These are phyloP conservation scores for Trichosporon sp. DNA, from an alignment of 1,284 basidiomycete genomes.

Conservation along the genomic window DNA sequence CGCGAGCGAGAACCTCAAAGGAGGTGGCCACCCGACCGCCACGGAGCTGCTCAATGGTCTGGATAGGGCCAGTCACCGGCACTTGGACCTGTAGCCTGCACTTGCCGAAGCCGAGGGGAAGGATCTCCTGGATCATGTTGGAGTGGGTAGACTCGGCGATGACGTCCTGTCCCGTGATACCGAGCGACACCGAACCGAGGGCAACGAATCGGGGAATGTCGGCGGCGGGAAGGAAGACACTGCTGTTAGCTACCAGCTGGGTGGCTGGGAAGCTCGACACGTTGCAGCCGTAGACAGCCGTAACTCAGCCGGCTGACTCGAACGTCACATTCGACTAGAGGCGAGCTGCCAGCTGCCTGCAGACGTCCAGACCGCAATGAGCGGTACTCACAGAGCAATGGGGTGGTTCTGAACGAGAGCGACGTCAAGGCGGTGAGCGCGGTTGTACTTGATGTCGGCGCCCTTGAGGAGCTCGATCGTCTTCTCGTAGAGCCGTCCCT, in stretches of 20 bases:
- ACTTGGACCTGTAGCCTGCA: conserved; percentile 94
- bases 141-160: conserved; percentile 85
- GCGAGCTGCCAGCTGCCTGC: background rate
- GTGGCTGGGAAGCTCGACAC: background rate
- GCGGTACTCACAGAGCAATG: conserved; percentile 70
- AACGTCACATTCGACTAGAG: background rate
- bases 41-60: conserved; percentile 70
- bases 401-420: conserved; percentile 87
- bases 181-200: conserved; percentile 75
- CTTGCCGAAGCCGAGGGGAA: conserved; percentile 88
- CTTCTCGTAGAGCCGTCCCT: conserved; percentile 92
- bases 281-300: background rate
- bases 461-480: conserved; percentile 80
- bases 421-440: conserved; percentile 84
- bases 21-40: conserved; percentile 92
- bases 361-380: background rate
- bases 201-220: conserved; percentile 99
- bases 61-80: conserved; percentile 68
- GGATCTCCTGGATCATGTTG: conserved; percentile 68
- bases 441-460: conserved; percentile 93
- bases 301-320: background rate
- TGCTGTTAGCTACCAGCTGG: conserved; percentile 44
- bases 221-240: conserved; percentile 92
- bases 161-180: conserved; percentile 82
- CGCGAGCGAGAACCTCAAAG: conserved; percentile 78